Base-by-base conservation (phyloP, 495 filamentous ascomycete genomes). In the Daldinia bambusicola region DNA sequence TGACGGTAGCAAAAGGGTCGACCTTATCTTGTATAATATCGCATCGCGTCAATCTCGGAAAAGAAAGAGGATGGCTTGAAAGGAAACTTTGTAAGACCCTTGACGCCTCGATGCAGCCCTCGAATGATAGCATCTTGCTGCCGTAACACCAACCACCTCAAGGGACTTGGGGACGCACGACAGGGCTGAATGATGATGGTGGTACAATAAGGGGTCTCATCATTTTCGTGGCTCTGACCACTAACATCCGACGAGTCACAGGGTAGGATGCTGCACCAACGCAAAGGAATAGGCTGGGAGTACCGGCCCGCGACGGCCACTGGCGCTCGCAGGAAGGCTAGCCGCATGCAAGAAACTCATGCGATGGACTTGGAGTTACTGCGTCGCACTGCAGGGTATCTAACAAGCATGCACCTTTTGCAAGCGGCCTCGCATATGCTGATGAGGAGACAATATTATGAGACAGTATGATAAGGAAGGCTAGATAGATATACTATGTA, bases 271-370 rank as follows among this genome's bases (percentile, higher is more conserved):
- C 30, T 43, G 51, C 70, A 45, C 61, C 64, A 68, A 51, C 63
- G 59, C 37, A 63, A 18, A 59, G 26, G 36, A 41, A 51, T 61
- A 55, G 61, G 50, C 26, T 72, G 52, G 69, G 70, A 72, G 70
- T 58, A 41, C 60, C 70, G 65, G 70, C 16, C 70, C 70, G 70
- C 56, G 52, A 62, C 61, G 61, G 61, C 65, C 66, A 73, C 31
- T 69, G 61, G 65, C 50, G 51, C 59, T 69, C 70, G 41, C 32
- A 64, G 61, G 51, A 66, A 51, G 56, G 45, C 70, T 73, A 73
- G 70, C 70, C 66, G 70, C 61, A 73, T 66, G 66, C 58, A 66
- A 69, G 66, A 62, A 65, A 72, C 66, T 59, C 70, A 62, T 72
- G 70, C 62, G 59, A 73, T 61, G 26, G 26, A 31, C 57, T 56